Conservation (phyloP, 176 grass and related monocot genomes). For the Pontederia crassipes region DNA sequence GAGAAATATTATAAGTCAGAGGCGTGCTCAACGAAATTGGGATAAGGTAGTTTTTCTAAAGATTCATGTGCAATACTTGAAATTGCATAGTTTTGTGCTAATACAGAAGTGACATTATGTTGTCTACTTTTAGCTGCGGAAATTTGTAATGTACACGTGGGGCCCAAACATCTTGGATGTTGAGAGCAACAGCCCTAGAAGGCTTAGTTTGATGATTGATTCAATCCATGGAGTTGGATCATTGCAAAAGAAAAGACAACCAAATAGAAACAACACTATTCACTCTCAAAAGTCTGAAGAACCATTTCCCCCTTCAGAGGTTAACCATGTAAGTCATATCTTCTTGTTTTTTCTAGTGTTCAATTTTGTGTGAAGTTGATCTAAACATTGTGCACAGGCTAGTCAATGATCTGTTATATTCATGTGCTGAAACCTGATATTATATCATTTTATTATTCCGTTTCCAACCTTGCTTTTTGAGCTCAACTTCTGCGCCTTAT, state of each 20-base stretch:
- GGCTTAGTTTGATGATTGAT: slow-evolving; percentile 44
- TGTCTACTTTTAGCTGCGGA: slow-evolving; percentile 47
- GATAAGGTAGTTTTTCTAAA: slow-evolving; percentile 49
- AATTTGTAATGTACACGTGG: slow-evolving; percentile 98
- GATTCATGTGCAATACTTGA: slow-evolving; percentile 1
- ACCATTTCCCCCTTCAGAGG: neutral
- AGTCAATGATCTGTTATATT: too few relatives aligned
- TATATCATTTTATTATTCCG: too few relatives aligned
- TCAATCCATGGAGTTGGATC: slow-evolving; percentile 34
- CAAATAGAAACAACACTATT: slow-evolving; percentile 15
- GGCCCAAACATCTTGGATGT: slow-evolving; percentile 72
- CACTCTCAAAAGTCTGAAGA: slow-evolving; percentile 8
- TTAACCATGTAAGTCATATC: neutral
- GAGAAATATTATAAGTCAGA: slow-evolving; percentile 47
- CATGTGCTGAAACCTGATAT: too few relatives aligned
- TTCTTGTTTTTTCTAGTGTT: neutral
- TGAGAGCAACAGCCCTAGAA: slow-evolving; percentile 50
- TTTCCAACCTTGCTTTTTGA: too few relatives aligned
- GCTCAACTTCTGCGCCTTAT: too few relatives aligned
- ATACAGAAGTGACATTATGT: slow-evolving; percentile 2
- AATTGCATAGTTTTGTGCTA: slow-evolving; percentile 4
- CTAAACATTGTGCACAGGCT: too few relatives aligned
- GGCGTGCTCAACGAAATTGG: slow-evolving; percentile 68
- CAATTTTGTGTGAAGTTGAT: neutral
- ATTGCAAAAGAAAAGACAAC: slow-evolving; percentile 53